phyloP scores from a whole-genome alignment of 2,329 filamentous ascomycete genomes.

The Rutstroemia sp. region DNA sequence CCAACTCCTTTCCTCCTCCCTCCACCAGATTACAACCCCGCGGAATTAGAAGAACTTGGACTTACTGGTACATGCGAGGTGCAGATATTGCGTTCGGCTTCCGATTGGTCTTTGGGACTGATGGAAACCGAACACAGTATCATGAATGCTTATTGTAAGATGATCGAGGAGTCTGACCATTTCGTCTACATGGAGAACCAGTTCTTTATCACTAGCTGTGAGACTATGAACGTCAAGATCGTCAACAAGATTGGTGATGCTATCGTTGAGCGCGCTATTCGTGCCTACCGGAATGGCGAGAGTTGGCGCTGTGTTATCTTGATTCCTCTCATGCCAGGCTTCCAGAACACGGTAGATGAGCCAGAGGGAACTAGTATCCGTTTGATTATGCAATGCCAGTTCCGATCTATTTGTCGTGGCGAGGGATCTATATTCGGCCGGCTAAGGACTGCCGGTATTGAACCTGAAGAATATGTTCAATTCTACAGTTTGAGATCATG shows the following conservation, averaged over 20 bases:
- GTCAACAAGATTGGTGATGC: conserved; percentile 93
- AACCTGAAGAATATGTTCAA: conserved; percentile 89
- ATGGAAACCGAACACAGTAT: conserved; percentile 89
- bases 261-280: conserved; percentile 82
- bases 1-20: conserved; percentile 91
- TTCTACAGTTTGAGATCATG: conserved; percentile 91
- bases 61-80: conserved; percentile 93
- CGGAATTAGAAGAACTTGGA: conserved; percentile 80
- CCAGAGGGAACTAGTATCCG: conserved; percentile 92
- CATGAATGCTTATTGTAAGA: conserved; percentile 87
- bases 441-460: conserved; percentile 70
- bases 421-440: conserved; percentile 88
- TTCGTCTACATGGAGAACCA: conserved; percentile 99
- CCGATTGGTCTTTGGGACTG: conserved; percentile 86
- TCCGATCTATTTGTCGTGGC: conserved; percentile 89
- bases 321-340: conserved; percentile 95
- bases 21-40: conserved; percentile 81
- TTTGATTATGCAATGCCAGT: conserved; percentile 95
- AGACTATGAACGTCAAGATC: conserved; percentile 80
- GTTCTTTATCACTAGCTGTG: conserved; percentile 92
- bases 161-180: conserved; percentile 92
- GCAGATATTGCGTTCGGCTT: conserved; percentile 86
- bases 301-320: conserved; percentile 86
- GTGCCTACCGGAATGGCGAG: conserved; percentile 75
- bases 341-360: conserved; percentile 91